Percentiles rank a stretch among this genome's conserved stretches.
Evolutionary conservation across 2,329 filamentous ascomycete genomes (phyloP).

Genomic region (Pyrenochaeta sp.): DNA sequence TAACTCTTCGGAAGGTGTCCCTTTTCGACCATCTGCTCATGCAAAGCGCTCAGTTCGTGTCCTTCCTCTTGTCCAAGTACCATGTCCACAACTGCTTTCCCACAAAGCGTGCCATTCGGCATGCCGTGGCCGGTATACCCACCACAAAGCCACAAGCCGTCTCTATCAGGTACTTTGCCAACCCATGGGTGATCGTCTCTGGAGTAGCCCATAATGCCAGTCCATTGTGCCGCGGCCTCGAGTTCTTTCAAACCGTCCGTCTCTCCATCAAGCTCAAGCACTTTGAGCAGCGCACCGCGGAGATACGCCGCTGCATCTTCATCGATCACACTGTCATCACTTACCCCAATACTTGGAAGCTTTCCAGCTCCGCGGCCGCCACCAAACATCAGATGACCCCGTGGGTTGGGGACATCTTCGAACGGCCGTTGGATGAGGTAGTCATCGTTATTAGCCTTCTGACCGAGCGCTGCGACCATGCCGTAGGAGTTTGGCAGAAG

Average conservation of each 20-base stretch:
- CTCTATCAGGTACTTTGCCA: slow-evolving; percentile 67
- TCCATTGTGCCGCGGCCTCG: slow-evolving; percentile 67
- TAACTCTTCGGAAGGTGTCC: slow-evolving; percentile 50
- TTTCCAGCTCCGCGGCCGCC: slow-evolving; percentile 68
- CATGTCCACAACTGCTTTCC: slow-evolving; percentile 69
- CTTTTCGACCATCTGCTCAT: slow-evolving; percentile 42
- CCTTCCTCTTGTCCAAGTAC: slow-evolving; percentile 55
- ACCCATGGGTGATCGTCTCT: slow-evolving; percentile 76
- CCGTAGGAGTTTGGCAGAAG: slow-evolving; percentile 69
- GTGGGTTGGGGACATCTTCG: slow-evolving; percentile 47
- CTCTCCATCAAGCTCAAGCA: slow-evolving; percentile 46
- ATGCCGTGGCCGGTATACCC: slow-evolving; percentile 80
- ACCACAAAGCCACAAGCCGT: slow-evolving; percentile 69
- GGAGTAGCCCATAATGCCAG: slow-evolving; percentile 78
- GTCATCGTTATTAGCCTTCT: slow-evolving; percentile 66
- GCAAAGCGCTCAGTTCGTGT: slow-evolving; percentile 38
- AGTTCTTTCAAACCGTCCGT: slow-evolving; percentile 54
- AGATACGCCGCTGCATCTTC: slow-evolving; percentile 65
- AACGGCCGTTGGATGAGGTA: slow-evolving; percentile 77
- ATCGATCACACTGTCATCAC: slow-evolving; percentile 68
- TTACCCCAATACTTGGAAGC: slow-evolving; percentile 62
- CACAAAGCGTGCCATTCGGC: slow-evolving; percentile 75
- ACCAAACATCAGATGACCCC: slow-evolving; percentile 73
- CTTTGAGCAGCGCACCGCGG: slow-evolving; percentile 52
- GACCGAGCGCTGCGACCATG: slow-evolving; percentile 64